Percentiles rank a stretch among this genome's conserved stretches.
Evolutionary conservation across 192 early-diverging fungal species (phyloP).

Genomic region (Coemansia sp.): DNA sequence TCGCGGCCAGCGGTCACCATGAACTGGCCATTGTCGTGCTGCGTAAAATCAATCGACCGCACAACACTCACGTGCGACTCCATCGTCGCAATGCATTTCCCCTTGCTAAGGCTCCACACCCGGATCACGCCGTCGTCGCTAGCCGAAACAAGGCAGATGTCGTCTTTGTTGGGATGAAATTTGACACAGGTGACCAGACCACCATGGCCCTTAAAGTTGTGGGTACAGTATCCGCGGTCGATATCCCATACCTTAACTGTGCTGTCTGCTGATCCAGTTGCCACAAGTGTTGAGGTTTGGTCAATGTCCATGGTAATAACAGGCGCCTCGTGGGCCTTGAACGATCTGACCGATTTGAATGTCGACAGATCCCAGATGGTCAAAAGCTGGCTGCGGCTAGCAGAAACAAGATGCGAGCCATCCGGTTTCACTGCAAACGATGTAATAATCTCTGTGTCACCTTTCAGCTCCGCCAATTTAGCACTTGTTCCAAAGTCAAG

Average conservation of each 20-base stretch:
- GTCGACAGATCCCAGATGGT: constrained; percentile 77
- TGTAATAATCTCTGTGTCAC: constrained; percentile 85
- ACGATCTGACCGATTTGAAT: constrained; percentile 59
- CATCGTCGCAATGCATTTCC: constrained; percentile 74
- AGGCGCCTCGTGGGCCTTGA: constrained; percentile 87
- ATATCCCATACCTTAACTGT: constrained; percentile 97
- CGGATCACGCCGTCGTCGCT: constrained; percentile 89
- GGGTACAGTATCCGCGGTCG: constrained; percentile 87
- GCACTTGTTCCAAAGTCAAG: constrained; percentile 69
- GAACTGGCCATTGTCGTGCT: constrained; percentile 58
- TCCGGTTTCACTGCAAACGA: constrained; percentile 83
- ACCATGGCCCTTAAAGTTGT: constrained; percentile 91
- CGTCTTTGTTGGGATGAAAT: constrained; percentile 69
- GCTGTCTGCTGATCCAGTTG: constrained; percentile 94
- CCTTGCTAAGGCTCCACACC: constrained; percentile 82
- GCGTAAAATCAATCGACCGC: constrained; percentile 80
- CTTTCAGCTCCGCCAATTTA: constrained; percentile 63
- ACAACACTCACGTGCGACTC: constrained; percentile 89
- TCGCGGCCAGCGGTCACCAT: constrained; percentile 88
- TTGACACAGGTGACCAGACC: constrained; percentile 83
- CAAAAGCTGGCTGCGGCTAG: constrained; percentile 78
- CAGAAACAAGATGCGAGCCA: constrained; percentile 72
- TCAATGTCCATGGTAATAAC: constrained; percentile 93
- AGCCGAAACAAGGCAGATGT: constrained; percentile 74
- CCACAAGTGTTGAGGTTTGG: constrained; percentile 84